Conservation (phyloP, 2,329 filamentous ascomycete genomes). For the Cordyceps farinosa region DNA sequence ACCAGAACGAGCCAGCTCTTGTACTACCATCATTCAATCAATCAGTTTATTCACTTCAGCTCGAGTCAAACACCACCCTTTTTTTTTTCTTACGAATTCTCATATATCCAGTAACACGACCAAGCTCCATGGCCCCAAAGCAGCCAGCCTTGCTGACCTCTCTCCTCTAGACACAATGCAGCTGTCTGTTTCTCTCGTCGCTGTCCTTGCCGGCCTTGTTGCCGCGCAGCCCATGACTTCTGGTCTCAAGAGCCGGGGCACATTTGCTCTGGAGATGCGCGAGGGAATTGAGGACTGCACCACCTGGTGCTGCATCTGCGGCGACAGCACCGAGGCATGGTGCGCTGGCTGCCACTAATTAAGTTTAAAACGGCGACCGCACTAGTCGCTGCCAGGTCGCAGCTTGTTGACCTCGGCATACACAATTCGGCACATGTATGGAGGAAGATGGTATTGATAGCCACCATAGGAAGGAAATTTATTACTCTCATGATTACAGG, state of each 20-base stretch:
- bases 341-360: not conserved
- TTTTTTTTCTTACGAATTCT: too few relatives aligned
- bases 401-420: not conserved
- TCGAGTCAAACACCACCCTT: too few relatives aligned
- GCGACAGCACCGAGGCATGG: conserved; percentile 2
- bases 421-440: not conserved
- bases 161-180: not conserved
- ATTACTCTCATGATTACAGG: not conserved
- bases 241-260: not conserved
- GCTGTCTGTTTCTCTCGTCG: conserved; percentile 3
- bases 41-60: not conserved
- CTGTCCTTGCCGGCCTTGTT: not conserved
- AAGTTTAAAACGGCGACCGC: not conserved
- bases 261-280: conserved; percentile 1
- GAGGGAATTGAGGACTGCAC: conserved; percentile 7
- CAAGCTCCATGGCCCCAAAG: too few relatives aligned
- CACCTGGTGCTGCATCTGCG: conserved; percentile 8
- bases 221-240: not conserved
- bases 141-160: not conserved
- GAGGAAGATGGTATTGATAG: not conserved
- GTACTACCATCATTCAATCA: not conserved
- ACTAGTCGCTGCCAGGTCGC: not conserved
- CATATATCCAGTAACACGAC: not conserved
- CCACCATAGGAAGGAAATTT: not conserved
- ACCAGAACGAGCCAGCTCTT: not conserved